Percentiles rank a stretch among this genome's conserved stretches.
These are phyloP conservation scores for Pseudozyma pruni DNA, from an alignment of 1,284 basidiomycete genomes.

Conservation along the genomic window DNA sequence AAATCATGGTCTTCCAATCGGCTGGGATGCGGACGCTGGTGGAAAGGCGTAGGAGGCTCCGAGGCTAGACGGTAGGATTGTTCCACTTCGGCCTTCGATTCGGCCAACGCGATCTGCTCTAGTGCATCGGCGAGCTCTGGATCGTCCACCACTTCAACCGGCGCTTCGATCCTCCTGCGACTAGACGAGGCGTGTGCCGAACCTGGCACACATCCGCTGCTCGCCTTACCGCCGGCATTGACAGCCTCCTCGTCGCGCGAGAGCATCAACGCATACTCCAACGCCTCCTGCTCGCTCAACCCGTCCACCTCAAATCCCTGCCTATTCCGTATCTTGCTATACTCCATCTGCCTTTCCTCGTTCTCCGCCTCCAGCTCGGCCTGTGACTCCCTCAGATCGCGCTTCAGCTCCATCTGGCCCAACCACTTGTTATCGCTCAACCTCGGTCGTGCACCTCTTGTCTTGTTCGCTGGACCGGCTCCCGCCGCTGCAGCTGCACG, in stretches of 20 bases:
- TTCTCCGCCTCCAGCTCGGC: constrained; percentile 72
- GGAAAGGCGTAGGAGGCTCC: constrained; percentile 18
- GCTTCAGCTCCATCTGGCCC: constrained; percentile 52
- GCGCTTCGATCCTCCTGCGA: constrained; percentile 17
- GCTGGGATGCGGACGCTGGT: constrained; percentile 5
- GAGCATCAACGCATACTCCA: constrained; percentile 85
- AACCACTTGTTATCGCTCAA: constrained; percentile 47
- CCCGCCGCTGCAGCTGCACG: constrained; percentile 25
- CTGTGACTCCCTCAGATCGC: constrained; percentile 57
- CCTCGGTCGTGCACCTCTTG: constrained; percentile 15
- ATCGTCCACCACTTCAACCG: constrained; percentile 35
- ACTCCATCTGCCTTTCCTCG: constrained; percentile 75
- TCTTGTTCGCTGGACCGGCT: constrained; percentile 11
- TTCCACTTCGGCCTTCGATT: constrained; percentile 39
- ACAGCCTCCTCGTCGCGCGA: constrained; percentile 79
- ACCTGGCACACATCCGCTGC: constrained; percentile 27
- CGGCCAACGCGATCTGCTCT: constrained; percentile 54
- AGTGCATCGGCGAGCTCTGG: constrained; percentile 52
- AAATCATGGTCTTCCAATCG: constrained; percentile 35
- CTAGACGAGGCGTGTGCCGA: constrained; percentile 24
- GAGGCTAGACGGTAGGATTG: constrained; percentile 3
- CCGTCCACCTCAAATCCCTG: constrained; percentile 73
- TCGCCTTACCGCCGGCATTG: constrained; percentile 15
- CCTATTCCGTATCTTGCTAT: constrained; percentile 68
- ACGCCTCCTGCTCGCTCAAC: constrained; percentile 79